Evolutionary conservation across 148 eudicot genomes (phyloP), one percentile per base, ranked within the genome.

Genomic region (Cornus florida): DNA sequence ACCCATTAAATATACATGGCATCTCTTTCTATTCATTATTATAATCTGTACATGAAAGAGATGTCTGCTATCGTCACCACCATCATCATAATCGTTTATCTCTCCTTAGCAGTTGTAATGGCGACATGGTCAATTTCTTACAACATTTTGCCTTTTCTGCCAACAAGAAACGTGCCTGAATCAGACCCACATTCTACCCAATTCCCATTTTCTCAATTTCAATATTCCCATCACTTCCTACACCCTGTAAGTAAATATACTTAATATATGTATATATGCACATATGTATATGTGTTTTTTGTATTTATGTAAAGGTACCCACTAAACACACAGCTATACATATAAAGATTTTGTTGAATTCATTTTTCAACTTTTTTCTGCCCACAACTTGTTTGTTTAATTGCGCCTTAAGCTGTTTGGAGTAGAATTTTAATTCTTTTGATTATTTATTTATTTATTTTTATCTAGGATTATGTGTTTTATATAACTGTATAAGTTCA

Each of bases 31-130:
- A 9, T 9, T 43, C 70, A 41, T 41, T 76, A 14, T 66, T 76
- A 41, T 76, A 76, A 66, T 6, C 60, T 14, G 16, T 38, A 7
- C 16, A 66, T 28, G 78, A 65, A 64, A 39, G 28, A 14, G 70
- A 65, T 75, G 78, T 69, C 48, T 41, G 69, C 70, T 64, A 14
- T 24, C 48, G 48, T 43, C 48, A 43, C 48, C 78, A 43, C n/a
- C 57, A 75, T 22, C 53, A 4, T 10, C 69, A 3, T 9, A 38
- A 17, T 62, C 50, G 2, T 31, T 14, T 62, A 0, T 28, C 69
- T 22, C 78, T 41, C 41, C 14, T 7, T 13, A 8, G 22, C 70
- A 22, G 32, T 17, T 0, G 70, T 22, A 41, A 43, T 71, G 57
- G 16, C 35, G 74, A 71, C 74, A 5, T 43, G 24, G 78, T 75